These are phyloP conservation scores for Cercospora sp. DNA, from an alignment of 2,329 filamentous ascomycete genomes.

Conservation along the genomic window DNA sequence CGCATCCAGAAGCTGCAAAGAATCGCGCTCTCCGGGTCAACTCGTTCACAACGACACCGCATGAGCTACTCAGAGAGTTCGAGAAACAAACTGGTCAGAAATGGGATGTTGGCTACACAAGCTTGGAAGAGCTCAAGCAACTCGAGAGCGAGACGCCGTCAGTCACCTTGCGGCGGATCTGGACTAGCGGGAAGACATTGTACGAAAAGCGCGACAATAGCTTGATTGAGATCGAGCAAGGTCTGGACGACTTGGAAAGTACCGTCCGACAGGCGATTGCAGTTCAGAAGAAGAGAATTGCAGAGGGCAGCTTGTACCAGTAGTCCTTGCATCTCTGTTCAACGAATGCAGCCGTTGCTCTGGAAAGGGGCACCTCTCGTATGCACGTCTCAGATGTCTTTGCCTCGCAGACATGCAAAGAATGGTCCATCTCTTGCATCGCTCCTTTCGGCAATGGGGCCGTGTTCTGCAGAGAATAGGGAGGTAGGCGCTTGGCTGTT, in stretches of 20 bases:
- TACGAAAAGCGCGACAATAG: constrained; percentile 69
- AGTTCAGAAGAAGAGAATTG: constrained; percentile 25
- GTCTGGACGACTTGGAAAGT: constrained; percentile 54
- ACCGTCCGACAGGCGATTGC: constrained; percentile 44
- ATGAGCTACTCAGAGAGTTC: constrained; percentile 64
- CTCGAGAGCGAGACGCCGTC: constrained; percentile 59
- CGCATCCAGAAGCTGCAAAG: constrained; percentile 54
- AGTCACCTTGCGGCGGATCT: constrained; percentile 67
- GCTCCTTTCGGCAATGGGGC: neutral
- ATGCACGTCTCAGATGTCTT: neutral
- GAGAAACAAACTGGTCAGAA: constrained; percentile 61
- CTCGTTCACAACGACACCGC: constrained; percentile 67
- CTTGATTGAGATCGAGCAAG: constrained; percentile 51
- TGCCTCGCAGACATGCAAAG: neutral
- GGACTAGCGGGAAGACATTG: constrained; percentile 70
- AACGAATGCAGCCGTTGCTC: neutral
- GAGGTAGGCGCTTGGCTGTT: neutral
- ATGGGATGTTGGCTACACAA: constrained; percentile 57
- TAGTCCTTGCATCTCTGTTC: neutral
- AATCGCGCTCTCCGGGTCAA: constrained; percentile 66
- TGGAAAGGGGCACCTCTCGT: neutral
- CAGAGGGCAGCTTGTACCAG: constrained; percentile 9
- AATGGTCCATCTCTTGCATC: neutral
- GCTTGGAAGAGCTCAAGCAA: constrained; percentile 55
- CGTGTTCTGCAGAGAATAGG: neutral